These are phyloP conservation scores for Ceratocystis lukuohia DNA, from an alignment of 2,329 filamentous ascomycete species.

Conservation along the genomic window DNA sequence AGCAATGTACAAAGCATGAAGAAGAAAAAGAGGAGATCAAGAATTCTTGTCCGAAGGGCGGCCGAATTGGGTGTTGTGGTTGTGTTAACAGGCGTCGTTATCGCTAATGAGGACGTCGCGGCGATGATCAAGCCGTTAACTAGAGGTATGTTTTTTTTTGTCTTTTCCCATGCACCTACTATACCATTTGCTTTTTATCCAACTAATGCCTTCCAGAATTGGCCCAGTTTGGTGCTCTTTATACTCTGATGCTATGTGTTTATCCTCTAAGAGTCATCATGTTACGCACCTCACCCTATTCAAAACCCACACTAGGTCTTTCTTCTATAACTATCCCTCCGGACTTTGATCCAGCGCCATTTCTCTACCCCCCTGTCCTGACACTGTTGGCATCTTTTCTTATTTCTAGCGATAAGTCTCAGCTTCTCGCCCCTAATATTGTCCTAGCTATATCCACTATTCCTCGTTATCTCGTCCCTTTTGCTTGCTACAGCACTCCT, in stretches of 20 bases:
- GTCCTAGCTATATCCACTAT: slow-evolving; percentile 68
- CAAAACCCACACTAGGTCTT: slow-evolving; percentile 28
- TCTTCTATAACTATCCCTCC: slow-evolving; percentile 45
- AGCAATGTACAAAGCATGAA: slow-evolving; percentile 20
- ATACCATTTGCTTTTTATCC: background rate
- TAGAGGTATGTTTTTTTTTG: background rate
- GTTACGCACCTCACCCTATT: slow-evolving; percentile 34
- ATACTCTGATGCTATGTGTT: slow-evolving; percentile 31
- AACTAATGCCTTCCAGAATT: slow-evolving; percentile 30
- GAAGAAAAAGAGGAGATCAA: slow-evolving; percentile 29
- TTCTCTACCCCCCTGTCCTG: slow-evolving; percentile 71
- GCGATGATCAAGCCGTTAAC: background rate
- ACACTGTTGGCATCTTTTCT: slow-evolving; percentile 66
- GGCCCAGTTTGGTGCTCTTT: slow-evolving; percentile 28
- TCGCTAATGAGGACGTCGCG: slow-evolving; percentile 32
- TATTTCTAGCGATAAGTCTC: slow-evolving; percentile 46
- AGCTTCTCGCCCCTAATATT: slow-evolving; percentile 61
- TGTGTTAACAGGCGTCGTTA: slow-evolving; percentile 36
- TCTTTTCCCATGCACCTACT: no score
- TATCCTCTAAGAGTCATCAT: slow-evolving; percentile 48
- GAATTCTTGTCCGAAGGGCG: slow-evolving; percentile 39
- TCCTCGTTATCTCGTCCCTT: slow-evolving; percentile 59
- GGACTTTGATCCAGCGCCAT: slow-evolving; percentile 78
- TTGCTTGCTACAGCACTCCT: slow-evolving; percentile 23
- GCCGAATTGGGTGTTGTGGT: slow-evolving; percentile 40